Percentiles rank a stretch among this genome's conserved stretches.
phyloP scores from a whole-genome alignment of 345 rosid species.

The Bruguiera sexangula region DNA sequence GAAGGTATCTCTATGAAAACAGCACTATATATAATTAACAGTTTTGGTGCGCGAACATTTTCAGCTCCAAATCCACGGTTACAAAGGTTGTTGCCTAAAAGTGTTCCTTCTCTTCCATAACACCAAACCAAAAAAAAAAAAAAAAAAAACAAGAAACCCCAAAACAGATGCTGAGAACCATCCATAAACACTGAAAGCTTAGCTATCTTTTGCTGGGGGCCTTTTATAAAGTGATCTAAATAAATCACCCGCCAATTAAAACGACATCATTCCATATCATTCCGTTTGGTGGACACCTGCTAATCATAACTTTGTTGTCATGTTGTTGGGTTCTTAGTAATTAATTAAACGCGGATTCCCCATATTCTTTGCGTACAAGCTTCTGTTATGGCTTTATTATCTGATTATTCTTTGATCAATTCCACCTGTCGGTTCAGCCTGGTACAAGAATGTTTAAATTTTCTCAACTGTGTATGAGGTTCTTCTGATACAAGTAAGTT shows the following conservation, averaged over 20 bases:
- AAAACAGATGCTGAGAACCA: neutral
- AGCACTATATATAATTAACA: neutral
- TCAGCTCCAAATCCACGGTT: neutral
- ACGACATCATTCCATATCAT: slow-evolving; percentile 23
- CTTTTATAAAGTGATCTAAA: slow-evolving; percentile 6
- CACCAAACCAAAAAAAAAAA: too few species aligned
- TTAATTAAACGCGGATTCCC: too few species aligned
- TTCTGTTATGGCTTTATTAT: too few species aligned
- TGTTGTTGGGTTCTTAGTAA: slow-evolving; percentile 6
- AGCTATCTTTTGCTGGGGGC: neutral
- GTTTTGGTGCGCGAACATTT: neutral
- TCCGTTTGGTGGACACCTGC: slow-evolving; percentile 16
- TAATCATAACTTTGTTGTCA: neutral
- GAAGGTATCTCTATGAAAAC: neutral
- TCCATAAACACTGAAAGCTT: slow-evolving; percentile 4
- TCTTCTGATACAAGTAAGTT: too few species aligned
- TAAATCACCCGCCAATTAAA: slow-evolving; percentile 18
- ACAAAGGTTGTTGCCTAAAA: neutral
- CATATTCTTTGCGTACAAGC: too few species aligned
- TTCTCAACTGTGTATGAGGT: too few species aligned
- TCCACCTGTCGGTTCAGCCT: too few species aligned
- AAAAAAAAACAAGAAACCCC: too few species aligned
- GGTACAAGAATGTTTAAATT: too few species aligned
- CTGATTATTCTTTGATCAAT: too few species aligned
- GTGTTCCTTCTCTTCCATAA: too few species aligned